Evolutionary conservation across 352 stramenopile species (phyloP).

Genomic region (Globisporangium parvum): DNA sequence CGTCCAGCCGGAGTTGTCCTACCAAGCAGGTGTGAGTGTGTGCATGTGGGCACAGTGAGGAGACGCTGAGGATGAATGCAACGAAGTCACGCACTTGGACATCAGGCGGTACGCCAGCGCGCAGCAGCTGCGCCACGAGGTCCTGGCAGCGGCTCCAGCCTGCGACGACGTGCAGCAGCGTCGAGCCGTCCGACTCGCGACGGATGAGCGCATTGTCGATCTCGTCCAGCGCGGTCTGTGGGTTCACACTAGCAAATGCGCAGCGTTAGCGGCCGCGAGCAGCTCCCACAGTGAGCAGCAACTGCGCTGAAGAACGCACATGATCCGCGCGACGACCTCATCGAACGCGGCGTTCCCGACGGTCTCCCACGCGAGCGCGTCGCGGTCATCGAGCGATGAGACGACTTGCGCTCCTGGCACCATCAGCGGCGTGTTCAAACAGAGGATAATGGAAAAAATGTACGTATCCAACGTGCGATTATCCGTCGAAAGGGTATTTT

Average conservation of each 20-base stretch:
- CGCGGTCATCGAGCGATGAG: no score
- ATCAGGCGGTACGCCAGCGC: constrained; percentile 29
- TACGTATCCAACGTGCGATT: no score
- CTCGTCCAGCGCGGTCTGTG: constrained; percentile 23
- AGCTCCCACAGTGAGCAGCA: neutral
- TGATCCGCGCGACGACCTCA: constrained; percentile 38
- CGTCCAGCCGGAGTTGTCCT: constrained; percentile 48
- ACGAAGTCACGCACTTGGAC: constrained; percentile 16
- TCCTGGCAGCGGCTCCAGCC: constrained; percentile 50
- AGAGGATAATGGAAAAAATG: no score
- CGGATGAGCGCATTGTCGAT: constrained; percentile 21
- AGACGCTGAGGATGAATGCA: neutral
- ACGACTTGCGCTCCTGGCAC: no score
- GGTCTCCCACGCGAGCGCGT: constrained; percentile 18
- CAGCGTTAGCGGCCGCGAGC: neutral
- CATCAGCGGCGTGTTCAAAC: no score
- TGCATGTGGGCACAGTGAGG: neutral
- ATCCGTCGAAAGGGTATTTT: no score
- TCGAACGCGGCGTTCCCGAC: constrained; percentile 38
- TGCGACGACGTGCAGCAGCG: constrained; percentile 48
- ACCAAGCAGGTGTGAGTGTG: neutral
- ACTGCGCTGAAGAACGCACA: constrained; percentile 21
- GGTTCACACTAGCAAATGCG: constrained; percentile 24
- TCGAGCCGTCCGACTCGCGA: constrained; percentile 39
- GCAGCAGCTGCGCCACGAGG: constrained; percentile 37